A percentile compares a stretch with the other conserved stretches of the same genome.
These are phyloP conservation scores for Stentor roeselii DNA, from an alignment of 73 alveolate species.

Conservation along the genomic window DNA sequence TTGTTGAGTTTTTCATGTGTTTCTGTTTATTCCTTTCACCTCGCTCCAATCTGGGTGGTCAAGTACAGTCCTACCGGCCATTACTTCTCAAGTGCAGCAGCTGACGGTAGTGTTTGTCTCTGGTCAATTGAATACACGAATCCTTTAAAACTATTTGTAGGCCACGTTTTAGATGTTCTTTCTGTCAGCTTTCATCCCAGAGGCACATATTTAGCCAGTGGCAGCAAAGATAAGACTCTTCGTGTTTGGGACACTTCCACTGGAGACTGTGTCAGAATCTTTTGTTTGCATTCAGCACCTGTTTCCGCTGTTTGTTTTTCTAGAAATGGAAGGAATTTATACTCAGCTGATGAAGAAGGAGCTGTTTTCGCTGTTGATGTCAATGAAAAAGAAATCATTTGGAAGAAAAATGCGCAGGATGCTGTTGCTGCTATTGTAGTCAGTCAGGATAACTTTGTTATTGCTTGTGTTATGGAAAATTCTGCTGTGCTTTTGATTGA, in stretches of 20 bases:
- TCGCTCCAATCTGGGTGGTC: conserved; percentile 79
- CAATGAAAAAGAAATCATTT: conserved; percentile 41
- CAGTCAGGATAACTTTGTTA: neutral
- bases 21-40: conserved; percentile 69
- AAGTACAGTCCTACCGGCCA: conserved; percentile 85
- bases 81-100: conserved; percentile 82
- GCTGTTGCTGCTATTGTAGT: neutral
- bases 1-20: conserved; percentile 55
- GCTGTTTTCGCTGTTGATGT: conserved; percentile 66
- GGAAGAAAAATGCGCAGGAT: neutral
- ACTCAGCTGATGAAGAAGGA: conserved; percentile 79
- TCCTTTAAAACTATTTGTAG: conserved; percentile 72
- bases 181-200: conserved; percentile 88
- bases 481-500: neutral
- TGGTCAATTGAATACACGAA: conserved; percentile 72
- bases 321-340: conserved; percentile 70
- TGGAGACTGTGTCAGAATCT: conserved; percentile 85
- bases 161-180: conserved; percentile 87
- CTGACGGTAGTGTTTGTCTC: conserved; percentile 77
- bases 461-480: neutral
- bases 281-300: conserved; percentile 68
- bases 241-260: conserved; percentile 65
- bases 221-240: conserved; percentile 85
- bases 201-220: conserved; percentile 80
- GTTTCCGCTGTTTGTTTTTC: conserved; percentile 71